Conservation (phyloP, 495 filamentous ascomycete genomes). For the Pseudomonodictys pantanalensis region DNA sequence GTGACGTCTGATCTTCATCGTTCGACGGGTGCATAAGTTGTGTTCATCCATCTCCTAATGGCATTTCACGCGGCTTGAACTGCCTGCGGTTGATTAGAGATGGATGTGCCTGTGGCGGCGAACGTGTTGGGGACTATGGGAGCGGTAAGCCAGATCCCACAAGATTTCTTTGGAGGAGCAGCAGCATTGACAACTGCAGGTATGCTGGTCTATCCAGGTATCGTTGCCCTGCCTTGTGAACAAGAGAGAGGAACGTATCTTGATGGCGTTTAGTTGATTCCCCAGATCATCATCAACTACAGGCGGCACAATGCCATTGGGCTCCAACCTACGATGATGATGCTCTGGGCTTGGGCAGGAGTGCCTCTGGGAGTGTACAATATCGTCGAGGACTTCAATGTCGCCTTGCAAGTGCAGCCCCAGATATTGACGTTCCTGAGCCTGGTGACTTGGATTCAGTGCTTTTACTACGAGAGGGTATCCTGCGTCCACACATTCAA, state of each 20-base stretch:
- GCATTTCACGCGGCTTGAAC: too few species aligned
- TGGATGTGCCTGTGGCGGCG: slow-evolving; percentile 54
- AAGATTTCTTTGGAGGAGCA: slow-evolving; percentile 16
- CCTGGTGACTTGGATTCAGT: slow-evolving; percentile 62
- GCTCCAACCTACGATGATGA: slow-evolving; percentile 63
- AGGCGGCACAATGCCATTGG: slow-evolving; percentile 57
- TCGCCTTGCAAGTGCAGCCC: slow-evolving; percentile 59
- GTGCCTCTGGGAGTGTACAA: slow-evolving; percentile 66
- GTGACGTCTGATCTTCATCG: too few species aligned
- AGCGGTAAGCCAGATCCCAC: slow-evolving; percentile 44
- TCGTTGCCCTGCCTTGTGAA: neutral
- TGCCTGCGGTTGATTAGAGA: too few species aligned
- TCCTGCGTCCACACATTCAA: slow-evolving; percentile 3
- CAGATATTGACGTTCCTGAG: slow-evolving; percentile 62
- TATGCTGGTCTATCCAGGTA: slow-evolving; percentile 57
- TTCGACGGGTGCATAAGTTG: neutral
- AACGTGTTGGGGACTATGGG: slow-evolving; percentile 58
- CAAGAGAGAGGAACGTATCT: neutral
- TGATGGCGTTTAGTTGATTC: slow-evolving; percentile 50
- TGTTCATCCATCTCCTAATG: neutral
- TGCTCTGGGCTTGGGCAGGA: slow-evolving; percentile 63
- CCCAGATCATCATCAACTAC: slow-evolving; percentile 65
- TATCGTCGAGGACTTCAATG: slow-evolving; percentile 58
- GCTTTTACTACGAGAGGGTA: slow-evolving; percentile 59
- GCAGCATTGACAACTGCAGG: slow-evolving; percentile 21